Percentiles rank a stretch among this genome's conserved stretches.
These are phyloP conservation scores for Mrakia gelida DNA, from an alignment of 768 basidiomycete species.

Conservation along the genomic window DNA sequence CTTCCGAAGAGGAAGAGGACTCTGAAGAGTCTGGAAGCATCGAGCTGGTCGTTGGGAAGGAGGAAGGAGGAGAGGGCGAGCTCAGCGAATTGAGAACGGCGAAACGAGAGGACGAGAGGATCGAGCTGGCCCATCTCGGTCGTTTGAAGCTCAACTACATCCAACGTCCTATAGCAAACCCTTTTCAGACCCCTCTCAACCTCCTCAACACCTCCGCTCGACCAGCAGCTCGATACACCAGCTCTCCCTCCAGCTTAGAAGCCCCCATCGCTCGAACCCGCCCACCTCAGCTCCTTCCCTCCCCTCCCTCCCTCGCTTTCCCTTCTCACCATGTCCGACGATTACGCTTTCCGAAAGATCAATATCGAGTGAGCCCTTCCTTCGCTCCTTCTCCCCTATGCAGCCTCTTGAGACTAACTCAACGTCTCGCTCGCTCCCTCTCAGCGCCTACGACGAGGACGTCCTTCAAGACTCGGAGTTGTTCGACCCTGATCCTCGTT, in stretches of 20 bases:
- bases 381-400: not conserved
- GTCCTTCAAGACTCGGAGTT: slow-evolving; percentile 76
- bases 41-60: slow-evolving; percentile 5
- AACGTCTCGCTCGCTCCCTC: not conserved
- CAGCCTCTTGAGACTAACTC: not conserved
- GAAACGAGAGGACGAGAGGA: too few species aligned
- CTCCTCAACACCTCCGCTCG: not conserved
- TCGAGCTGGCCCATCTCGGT: not conserved
- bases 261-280: not conserved
- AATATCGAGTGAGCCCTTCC: slow-evolving; percentile 64
- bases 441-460: slow-evolving; percentile 71
- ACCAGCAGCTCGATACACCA: not conserved
- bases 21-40: not conserved
- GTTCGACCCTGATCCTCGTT: slow-evolving; percentile 77
- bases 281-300: not conserved
- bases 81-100: not conserved
- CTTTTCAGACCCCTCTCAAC: not conserved
- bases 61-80: not conserved
- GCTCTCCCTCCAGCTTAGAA: not conserved
- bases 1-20: not conserved
- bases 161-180: not conserved
- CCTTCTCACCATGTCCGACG: slow-evolving; percentile 40
- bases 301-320: not conserved
- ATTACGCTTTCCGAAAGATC: slow-evolving; percentile 74
- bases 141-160: not conserved